Percentiles rank a stretch among this genome's conserved stretches.
Conservation (phyloP, 805 yeast genomes). For the Saccharomyces jurei region DNA sequence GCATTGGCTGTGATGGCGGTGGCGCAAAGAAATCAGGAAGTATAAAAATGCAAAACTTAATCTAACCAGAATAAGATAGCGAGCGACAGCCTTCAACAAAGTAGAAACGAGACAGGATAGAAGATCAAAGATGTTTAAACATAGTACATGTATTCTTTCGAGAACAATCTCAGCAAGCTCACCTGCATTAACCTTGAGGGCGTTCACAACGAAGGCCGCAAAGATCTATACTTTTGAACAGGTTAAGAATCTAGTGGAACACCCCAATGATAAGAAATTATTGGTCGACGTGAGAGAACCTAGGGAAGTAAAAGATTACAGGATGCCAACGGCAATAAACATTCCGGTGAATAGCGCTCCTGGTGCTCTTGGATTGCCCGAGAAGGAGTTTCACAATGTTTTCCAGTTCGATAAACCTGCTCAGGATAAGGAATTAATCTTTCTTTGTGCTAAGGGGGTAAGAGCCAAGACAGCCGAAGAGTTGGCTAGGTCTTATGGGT, state of each 20-base stretch:
- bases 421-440: constrained; percentile 62
- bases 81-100: not conserved
- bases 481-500: constrained; percentile 84
- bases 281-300: constrained; percentile 93
- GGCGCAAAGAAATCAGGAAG: not conserved
- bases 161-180: constrained; percentile 1
- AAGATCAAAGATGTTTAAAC: not conserved
- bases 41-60: not conserved
- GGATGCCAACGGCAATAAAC: constrained; percentile 77
- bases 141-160: not conserved
- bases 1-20: not conserved
- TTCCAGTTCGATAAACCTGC: constrained; percentile 80
- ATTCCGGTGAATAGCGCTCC: constrained; percentile 87
- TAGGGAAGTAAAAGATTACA: constrained; percentile 59
- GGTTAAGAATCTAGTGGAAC: constrained; percentile 39
- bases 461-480: constrained; percentile 88
- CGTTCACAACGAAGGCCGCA: constrained; percentile 29
- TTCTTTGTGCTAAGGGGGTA: constrained; percentile 89
- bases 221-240: constrained; percentile 43
- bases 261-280: constrained; percentile 43
- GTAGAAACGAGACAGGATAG: not conserved
- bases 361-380: constrained; percentile 75
- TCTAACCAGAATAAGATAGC: not conserved
- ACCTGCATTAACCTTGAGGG: constrained; percentile 7
- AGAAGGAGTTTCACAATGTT: constrained; percentile 70